Conservation (phyloP, 768 basidiomycete genomes). For the Termitomyces sp. region DNA sequence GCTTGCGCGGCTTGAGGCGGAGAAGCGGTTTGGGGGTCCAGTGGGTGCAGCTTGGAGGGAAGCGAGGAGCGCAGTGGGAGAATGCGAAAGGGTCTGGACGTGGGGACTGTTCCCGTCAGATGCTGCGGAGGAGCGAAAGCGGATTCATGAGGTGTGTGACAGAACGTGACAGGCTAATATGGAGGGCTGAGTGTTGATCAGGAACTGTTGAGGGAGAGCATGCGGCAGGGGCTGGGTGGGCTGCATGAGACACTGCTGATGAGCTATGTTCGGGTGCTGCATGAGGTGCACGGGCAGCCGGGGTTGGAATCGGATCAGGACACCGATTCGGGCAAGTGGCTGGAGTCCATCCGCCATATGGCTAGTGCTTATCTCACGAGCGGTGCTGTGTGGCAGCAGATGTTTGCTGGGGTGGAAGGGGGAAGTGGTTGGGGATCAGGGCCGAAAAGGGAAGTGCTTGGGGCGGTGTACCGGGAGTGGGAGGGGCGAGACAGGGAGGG, state of each 20-base stretch:
- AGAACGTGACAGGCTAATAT: background rate
- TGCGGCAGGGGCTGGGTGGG: constrained; percentile 30
- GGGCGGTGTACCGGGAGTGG: background rate
- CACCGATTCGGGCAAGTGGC: constrained; percentile 16
- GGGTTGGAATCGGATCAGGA: constrained; percentile 26
- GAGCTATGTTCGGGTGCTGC: constrained; percentile 33
- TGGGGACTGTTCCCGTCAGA: constrained; percentile 40
- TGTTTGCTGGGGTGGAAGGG: constrained; percentile 28
- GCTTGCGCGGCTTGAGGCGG: constrained; percentile 45
- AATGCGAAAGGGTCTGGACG: constrained; percentile 40
- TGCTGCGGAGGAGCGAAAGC: constrained; percentile 14
- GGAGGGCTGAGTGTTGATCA: constrained; percentile 16
- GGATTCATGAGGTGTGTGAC: constrained; percentile 28
- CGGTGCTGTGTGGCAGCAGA: constrained; percentile 35
- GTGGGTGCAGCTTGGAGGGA: constrained; percentile 34
- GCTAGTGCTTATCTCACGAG: constrained; percentile 35
- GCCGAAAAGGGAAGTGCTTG: background rate
- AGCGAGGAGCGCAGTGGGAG: constrained; percentile 33
- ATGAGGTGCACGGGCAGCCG: constrained; percentile 16
- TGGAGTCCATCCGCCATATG: constrained; percentile 32
- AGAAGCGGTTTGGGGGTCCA: constrained; percentile 22
- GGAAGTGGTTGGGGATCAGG: constrained; percentile 4
- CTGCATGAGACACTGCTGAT: constrained; percentile 45
- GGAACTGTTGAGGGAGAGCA: constrained; percentile 41
- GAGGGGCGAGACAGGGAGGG: background rate